Conservation (phyloP, 2,329 filamentous ascomycete species). For the Myriosclerotinia scirpicola region DNA sequence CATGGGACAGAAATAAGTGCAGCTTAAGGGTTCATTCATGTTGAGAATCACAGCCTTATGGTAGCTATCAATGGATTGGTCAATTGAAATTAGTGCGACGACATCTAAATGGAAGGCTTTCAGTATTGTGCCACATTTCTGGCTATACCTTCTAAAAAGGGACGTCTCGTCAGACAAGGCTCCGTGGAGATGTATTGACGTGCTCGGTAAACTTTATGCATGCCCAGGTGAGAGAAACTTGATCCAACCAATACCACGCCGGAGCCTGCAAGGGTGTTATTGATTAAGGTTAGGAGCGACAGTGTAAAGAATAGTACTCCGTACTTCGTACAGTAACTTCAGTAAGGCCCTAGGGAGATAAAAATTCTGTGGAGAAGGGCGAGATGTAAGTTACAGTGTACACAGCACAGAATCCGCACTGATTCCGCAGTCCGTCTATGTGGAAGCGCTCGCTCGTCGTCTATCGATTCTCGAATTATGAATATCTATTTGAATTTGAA, state of each 20-base stretch:
- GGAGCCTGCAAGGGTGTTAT: not conserved
- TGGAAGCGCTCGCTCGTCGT: slow-evolving; percentile 4
- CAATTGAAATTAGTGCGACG: slow-evolving; percentile 1
- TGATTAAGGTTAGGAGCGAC: not conserved
- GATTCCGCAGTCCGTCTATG: not conserved
- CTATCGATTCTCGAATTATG: not conserved
- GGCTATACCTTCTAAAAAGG: slow-evolving; percentile 10
- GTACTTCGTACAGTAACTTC: not conserved
- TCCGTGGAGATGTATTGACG: slow-evolving; percentile 18
- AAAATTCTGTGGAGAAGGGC: slow-evolving; percentile 5
- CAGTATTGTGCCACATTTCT: not conserved
- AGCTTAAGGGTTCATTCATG: slow-evolving; percentile 2
- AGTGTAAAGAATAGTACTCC: not conserved
- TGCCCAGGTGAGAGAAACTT: not conserved
- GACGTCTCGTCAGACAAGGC: slow-evolving; percentile 9
- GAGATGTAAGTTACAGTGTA: not conserved
- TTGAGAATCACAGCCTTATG: slow-evolving; percentile 12
- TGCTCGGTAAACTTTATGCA: slow-evolving; percentile 14
- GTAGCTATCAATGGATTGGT: not conserved
- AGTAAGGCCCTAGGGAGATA: not conserved
- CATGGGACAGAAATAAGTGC: slow-evolving; percentile 9
- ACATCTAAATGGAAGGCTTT: slow-evolving; percentile 17
- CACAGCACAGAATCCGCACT: not conserved
- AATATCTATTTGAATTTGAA: not conserved
- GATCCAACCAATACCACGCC: not conserved